Conservation (phyloP, 129 eudicot genomes). For the Arctium minus region DNA sequence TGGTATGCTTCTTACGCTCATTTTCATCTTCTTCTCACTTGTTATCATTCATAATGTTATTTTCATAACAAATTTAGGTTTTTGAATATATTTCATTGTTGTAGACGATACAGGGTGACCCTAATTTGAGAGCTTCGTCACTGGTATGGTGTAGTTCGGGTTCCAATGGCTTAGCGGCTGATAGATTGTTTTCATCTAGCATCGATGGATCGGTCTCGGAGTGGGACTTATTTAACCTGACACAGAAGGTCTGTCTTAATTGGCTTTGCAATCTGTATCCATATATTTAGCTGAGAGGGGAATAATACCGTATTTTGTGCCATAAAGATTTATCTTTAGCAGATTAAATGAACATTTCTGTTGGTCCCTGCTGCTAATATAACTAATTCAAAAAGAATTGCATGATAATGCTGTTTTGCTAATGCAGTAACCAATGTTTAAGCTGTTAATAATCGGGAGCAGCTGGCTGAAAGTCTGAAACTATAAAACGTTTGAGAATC, state of each 20-base stretch:
- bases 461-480: background rate
- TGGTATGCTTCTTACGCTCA: conserved; percentile 34
- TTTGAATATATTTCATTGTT: conserved; percentile 4
- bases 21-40: background rate
- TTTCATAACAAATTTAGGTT: background rate
- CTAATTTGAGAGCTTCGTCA: conserved; percentile 59
- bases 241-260: conserved; percentile 46
- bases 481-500: background rate
- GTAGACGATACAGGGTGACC: conserved; percentile 76
- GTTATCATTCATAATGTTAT: background rate
- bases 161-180: conserved; percentile 24
- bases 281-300: background rate
- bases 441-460: background rate
- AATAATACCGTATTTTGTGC: background rate
- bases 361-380: background rate
- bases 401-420: background rate
- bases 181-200: conserved; percentile 78
- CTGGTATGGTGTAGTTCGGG: conserved; percentile 72
- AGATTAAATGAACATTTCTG: background rate
- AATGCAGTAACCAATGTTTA: background rate
- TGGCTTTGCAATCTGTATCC: background rate
- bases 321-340: background rate
- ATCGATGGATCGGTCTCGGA: conserved; percentile 85
- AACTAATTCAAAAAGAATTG: background rate
- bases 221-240: conserved; percentile 75